These are phyloP conservation scores for Harringtonia lauricola DNA, from an alignment of 2,329 filamentous ascomycete species.

Conservation along the genomic window DNA sequence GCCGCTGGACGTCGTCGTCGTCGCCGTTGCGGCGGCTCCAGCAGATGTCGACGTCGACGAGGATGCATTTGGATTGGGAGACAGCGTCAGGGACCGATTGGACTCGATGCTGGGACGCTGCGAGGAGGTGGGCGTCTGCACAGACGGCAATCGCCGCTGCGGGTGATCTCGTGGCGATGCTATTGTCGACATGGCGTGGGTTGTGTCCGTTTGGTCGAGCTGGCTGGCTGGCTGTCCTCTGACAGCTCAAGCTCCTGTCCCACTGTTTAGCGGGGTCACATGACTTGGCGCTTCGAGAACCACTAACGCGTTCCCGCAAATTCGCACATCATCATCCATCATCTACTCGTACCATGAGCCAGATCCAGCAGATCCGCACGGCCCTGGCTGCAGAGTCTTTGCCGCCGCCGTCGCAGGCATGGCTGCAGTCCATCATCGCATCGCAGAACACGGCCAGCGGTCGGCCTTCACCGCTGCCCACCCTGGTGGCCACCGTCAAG, in stretches of 20 bases:
- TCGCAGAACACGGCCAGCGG: constrained; percentile 23
- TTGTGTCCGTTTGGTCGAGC: too few species aligned
- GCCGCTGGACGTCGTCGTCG: constrained; percentile 14
- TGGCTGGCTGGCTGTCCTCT: too few species aligned
- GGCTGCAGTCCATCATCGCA: constrained; percentile 54
- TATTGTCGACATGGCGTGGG: constrained; percentile 49
- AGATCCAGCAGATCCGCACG: constrained; percentile 36
- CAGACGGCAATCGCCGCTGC: constrained; percentile 43
- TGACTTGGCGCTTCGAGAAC: neutral
- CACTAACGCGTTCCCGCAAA: neutral
- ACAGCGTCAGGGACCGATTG: constrained; percentile 47
- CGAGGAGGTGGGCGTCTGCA: constrained; percentile 58
- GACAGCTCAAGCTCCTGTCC: neutral
- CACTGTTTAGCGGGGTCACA: neutral
- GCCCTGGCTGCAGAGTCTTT: constrained; percentile 42
- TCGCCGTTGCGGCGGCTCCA: constrained; percentile 13
- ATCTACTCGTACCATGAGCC: constrained; percentile 18
- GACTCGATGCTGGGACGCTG: constrained; percentile 62
- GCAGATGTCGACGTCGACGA: too few species aligned
- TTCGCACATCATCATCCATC: too few species aligned
- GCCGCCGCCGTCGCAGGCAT: constrained; percentile 40
- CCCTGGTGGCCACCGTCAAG: constrained; percentile 67
- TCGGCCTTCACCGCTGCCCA: constrained; percentile 48
- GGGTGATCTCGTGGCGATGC: constrained; percentile 50
- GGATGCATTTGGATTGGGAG: constrained; percentile 35